A percentile compares a stretch with the other conserved stretches of the same genome.
These are phyloP conservation scores for Trichophyton benhamiae DNA, from an alignment of 2,329 filamentous ascomycete genomes.

Conservation along the genomic window DNA sequence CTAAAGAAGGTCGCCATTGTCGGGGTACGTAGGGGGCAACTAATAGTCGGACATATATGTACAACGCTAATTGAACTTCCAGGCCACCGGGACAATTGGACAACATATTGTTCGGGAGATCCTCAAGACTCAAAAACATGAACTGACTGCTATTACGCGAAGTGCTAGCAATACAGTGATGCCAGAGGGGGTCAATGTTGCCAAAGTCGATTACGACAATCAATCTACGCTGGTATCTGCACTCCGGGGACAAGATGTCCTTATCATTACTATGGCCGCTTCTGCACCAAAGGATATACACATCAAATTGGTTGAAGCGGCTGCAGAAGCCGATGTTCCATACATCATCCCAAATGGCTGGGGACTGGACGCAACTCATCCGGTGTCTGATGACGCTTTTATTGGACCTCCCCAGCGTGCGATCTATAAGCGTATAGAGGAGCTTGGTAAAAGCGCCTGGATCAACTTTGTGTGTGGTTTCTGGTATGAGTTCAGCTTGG, in stretches of 20 bases:
- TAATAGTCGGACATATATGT: background rate
- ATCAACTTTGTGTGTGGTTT: slow-evolving; percentile 40
- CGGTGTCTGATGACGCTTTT: slow-evolving; percentile 24
- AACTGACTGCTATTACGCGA: slow-evolving; percentile 42
- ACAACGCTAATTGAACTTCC: background rate
- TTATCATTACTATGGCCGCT: slow-evolving; percentile 44
- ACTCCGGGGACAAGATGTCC: slow-evolving; percentile 43
- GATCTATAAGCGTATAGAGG: slow-evolving; percentile 29
- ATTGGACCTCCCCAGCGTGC: slow-evolving; percentile 21
- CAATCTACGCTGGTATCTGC: slow-evolving; percentile 37
- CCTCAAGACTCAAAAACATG: slow-evolving; percentile 38
- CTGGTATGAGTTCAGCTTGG: slow-evolving; percentile 42
- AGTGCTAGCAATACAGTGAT: slow-evolving; percentile 30
- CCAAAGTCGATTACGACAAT: slow-evolving; percentile 39
- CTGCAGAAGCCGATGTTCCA: slow-evolving; percentile 42
- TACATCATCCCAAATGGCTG: slow-evolving; percentile 45
- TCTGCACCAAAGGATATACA: slow-evolving; percentile 35
- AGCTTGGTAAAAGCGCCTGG: slow-evolving; percentile 23
- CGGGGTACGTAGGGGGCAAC: background rate
- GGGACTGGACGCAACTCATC: slow-evolving; percentile 18
- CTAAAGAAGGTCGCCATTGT: background rate
- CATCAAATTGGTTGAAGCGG: slow-evolving; percentile 42
- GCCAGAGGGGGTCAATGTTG: slow-evolving; percentile 35
- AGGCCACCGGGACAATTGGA: slow-evolving; percentile 28
- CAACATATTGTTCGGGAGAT: slow-evolving; percentile 25